Percentiles rank a stretch among this genome's conserved stretches.
phyloP scores from a whole-genome alignment of 345 rosid species.

The Litchi chinensis region DNA sequence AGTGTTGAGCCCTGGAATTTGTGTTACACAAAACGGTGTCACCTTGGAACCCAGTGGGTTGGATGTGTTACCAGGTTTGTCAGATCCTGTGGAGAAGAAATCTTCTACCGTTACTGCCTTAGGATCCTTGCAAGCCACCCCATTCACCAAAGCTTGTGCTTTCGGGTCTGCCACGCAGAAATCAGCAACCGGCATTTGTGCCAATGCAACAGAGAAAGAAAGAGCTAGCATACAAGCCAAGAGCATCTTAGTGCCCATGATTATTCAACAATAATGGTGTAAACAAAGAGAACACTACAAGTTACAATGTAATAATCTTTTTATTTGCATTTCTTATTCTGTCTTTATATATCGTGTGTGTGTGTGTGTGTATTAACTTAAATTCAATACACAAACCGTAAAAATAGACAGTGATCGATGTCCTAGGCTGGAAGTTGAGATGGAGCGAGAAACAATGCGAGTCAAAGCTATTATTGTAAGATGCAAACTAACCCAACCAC shows the following conservation, averaged over 20 bases:
- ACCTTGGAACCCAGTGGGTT: constrained; percentile 12
- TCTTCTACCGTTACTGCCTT: constrained; percentile 1
- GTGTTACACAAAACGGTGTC: constrained; percentile 7
- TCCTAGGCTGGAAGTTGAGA: background rate
- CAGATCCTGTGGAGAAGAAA: constrained; percentile 19
- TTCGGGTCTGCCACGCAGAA: constrained; percentile 28
- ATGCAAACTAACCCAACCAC: background rate
- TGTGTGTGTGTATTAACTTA: too few species aligned
- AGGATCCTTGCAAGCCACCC: constrained; percentile 18
- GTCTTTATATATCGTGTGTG: background rate
- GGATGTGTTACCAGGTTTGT: constrained; percentile 14
- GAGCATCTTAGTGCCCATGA: background rate
- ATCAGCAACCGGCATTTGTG: background rate
- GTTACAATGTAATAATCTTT: too few species aligned
- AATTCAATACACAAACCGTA: background rate
- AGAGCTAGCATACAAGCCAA: background rate
- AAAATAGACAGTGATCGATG: background rate
- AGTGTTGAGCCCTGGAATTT: constrained; percentile 5
- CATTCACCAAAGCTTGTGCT: constrained; percentile 5
- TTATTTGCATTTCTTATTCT: background rate
- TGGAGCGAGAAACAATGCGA: background rate
- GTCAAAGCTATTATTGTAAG: background rate
- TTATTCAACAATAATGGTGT: too few species aligned
- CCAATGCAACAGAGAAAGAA: background rate
- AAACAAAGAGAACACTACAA: too few species aligned